Evolutionary conservation across 352 stramenopile species (phyloP).

Genomic region (Hyaloperonospora arabidopsidis): DNA sequence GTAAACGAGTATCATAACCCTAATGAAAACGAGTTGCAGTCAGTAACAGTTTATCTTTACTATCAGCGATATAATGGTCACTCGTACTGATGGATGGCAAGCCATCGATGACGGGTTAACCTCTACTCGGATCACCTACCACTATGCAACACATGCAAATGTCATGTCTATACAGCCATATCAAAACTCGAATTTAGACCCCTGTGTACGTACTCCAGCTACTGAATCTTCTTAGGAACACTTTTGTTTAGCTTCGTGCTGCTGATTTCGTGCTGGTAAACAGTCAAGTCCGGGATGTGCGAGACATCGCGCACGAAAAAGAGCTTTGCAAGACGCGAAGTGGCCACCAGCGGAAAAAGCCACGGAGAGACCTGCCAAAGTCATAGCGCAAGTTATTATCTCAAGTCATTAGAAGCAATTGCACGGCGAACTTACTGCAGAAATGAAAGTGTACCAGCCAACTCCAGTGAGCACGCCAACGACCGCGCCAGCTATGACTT

Average conservation of each 20-base stretch:
- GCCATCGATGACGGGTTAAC: no score
- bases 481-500: constrained; percentile 49
- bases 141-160: no score
- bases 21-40: no score
- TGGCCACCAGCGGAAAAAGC: constrained; percentile 52
- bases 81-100: no score
- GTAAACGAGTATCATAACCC: no score
- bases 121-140: no score
- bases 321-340: constrained; percentile 40
- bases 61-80: no score
- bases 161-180: no score
- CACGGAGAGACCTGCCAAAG: constrained; percentile 32
- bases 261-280: constrained; percentile 72
- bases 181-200: no score
- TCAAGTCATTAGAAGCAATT: not conserved
- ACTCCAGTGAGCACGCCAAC: constrained; percentile 41
- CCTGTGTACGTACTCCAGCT: constrained; percentile 1
- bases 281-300: constrained; percentile 66
- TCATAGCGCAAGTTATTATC: constrained; percentile 1
- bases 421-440: constrained; percentile 16
- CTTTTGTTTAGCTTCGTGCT: constrained; percentile 7
- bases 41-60: no score
- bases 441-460: constrained; percentile 44
- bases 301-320: constrained; percentile 75
- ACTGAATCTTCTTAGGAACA: constrained; percentile 27